Evolutionary conservation across 164 flowering plant species (phyloP).

Genomic region (Nymphaea thermarum): DNA sequence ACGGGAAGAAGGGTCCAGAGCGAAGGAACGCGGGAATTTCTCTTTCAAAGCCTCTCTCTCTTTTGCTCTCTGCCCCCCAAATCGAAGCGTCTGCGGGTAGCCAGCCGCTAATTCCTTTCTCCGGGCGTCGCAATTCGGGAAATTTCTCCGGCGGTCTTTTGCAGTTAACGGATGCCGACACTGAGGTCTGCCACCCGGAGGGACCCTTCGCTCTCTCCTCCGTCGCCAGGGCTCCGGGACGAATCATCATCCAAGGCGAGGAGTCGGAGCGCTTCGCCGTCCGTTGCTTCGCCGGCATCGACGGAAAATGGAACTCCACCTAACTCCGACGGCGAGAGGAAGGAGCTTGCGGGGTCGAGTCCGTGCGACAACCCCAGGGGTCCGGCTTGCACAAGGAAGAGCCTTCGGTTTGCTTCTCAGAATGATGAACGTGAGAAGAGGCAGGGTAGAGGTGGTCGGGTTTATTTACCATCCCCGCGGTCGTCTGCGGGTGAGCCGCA

Average conservation of each 20-base stretch:
- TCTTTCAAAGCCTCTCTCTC: no score
- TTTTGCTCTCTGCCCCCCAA: no score
- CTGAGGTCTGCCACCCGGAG: background rate
- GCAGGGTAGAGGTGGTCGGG: no score
- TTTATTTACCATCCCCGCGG: background rate
- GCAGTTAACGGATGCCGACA: background rate
- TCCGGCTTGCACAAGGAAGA: background rate
- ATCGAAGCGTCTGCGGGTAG: no score
- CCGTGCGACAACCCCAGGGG: background rate
- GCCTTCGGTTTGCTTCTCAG: background rate
- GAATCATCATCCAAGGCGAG: background rate
- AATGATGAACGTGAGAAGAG: background rate
- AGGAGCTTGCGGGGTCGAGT: background rate
- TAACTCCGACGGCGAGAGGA: background rate
- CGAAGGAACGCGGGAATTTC: no score
- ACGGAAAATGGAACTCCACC: background rate
- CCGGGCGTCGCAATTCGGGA: no score
- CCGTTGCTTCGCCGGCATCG: background rate
- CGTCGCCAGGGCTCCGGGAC: background rate
- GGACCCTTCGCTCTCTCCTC: background rate
- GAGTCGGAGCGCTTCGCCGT: background rate
- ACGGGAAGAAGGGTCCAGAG: no score
- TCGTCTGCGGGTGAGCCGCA: background rate
- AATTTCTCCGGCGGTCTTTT: no score
- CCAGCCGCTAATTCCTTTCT: no score